These are phyloP conservation scores for Fusarium albosuccineum DNA, from an alignment of 2,329 filamentous ascomycete genomes.

Conservation along the genomic window DNA sequence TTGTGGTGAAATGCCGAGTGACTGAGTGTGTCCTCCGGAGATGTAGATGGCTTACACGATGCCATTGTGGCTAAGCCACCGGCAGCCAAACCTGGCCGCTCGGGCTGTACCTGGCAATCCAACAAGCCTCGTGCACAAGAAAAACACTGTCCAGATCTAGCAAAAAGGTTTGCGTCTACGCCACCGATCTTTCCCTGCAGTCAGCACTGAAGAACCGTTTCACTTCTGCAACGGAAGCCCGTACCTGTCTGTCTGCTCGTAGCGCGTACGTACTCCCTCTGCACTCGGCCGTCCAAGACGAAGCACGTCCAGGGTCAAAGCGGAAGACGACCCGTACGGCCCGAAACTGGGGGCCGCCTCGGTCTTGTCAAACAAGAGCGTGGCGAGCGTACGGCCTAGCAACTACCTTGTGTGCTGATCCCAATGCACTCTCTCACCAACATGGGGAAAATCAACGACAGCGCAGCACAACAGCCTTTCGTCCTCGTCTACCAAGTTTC, in stretches of 20 bases:
- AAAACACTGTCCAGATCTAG: slow-evolving; percentile 14
- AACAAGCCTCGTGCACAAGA: slow-evolving; percentile 5
- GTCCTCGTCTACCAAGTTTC: slow-evolving; percentile 5
- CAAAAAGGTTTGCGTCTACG: slow-evolving; percentile 24
- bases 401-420: slow-evolving; percentile 27
- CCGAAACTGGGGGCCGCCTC: slow-evolving; percentile 17
- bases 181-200: slow-evolving; percentile 33
- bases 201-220: slow-evolving; percentile 11
- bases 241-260: not conserved
- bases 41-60: too few relatives aligned
- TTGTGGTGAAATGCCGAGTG: too few relatives aligned
- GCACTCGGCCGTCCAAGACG: slow-evolving; percentile 30
- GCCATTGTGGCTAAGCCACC: too few relatives aligned
- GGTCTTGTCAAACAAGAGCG: slow-evolving; percentile 2
- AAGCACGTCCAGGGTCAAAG: slow-evolving; percentile 18
- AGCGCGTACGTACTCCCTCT: too few relatives aligned
- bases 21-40: too few relatives aligned
- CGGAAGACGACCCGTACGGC: slow-evolving; percentile 35
- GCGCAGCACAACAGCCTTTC: not conserved
- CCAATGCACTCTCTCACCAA: slow-evolving; percentile 6
- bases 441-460: slow-evolving; percentile 13
- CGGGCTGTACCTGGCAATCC: too few relatives aligned
- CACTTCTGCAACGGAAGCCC: slow-evolving; percentile 7
- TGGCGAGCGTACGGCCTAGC: slow-evolving; percentile 6
- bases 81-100: too few relatives aligned